Evolutionary conservation across 2,329 filamentous ascomycete genomes (phyloP).

Genomic region (Davidsoniella neocaledoniae): DNA sequence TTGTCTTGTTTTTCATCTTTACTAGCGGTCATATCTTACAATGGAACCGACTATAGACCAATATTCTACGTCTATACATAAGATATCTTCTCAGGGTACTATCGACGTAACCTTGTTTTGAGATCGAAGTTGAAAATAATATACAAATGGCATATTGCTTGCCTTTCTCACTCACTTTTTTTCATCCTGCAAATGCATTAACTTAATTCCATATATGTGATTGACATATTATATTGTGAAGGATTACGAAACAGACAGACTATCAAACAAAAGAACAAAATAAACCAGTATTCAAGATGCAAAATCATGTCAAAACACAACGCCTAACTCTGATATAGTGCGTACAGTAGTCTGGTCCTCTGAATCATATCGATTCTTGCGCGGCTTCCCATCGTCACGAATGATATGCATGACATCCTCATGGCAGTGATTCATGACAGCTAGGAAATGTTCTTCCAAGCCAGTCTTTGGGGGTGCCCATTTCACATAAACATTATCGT

Average conservation of each 20-base stretch:
- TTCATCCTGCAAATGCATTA: too few relatives aligned
- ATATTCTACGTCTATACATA: too few relatives aligned
- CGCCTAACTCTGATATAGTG: background rate
- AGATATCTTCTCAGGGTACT: too few relatives aligned
- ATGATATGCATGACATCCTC: background rate
- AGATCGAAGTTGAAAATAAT: too few relatives aligned
- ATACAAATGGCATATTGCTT: too few relatives aligned
- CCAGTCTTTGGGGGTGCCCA: background rate
- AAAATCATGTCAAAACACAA: background rate
- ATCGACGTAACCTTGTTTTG: too few relatives aligned
- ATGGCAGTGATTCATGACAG: background rate
- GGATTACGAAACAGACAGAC: background rate
- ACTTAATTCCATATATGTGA: background rate
- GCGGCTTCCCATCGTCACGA: background rate
- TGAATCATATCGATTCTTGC: background rate
- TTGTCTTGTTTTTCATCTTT: too few relatives aligned
- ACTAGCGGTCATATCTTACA: too few relatives aligned
- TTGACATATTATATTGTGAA: background rate
- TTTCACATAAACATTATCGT: background rate
- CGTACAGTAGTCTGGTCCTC: background rate
- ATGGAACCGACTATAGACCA: too few relatives aligned
- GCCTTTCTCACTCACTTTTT: too few relatives aligned
- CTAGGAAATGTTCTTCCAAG: background rate
- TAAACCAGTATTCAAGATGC: background rate
- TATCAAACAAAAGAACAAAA: background rate